Percentiles rank a stretch among this genome's conserved stretches.
Conservation (phyloP, 305 asterid species). For the Andrographis paniculata region DNA sequence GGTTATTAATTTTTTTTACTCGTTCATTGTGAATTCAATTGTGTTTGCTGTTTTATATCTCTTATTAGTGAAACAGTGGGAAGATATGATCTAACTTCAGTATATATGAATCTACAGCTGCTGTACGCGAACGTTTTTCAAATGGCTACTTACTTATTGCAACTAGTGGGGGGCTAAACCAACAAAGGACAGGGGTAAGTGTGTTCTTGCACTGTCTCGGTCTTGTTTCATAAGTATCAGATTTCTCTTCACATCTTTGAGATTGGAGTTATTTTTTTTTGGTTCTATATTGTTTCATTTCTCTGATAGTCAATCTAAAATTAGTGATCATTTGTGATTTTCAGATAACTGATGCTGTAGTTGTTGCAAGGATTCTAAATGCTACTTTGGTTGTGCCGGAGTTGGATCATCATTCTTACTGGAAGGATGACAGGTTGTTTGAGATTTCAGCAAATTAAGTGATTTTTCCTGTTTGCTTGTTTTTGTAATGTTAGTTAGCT, state of each 20-base stretch:
- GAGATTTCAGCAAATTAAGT: slow-evolving; percentile 17
- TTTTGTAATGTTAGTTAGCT: too few species aligned
- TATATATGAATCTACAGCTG: slow-evolving; percentile 46
- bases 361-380: slow-evolving; percentile 91
- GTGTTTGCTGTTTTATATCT: slow-evolving; percentile 7
- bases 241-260: background rate
- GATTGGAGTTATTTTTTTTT: background rate
- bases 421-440: slow-evolving; percentile 96
- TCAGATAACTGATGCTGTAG: slow-evolving; percentile 99
- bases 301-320: slow-evolving; percentile 19
- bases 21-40: slow-evolving; percentile 19
- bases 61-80: slow-evolving; percentile 17
- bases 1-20: too few species aligned
- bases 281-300: slow-evolving; percentile 12
- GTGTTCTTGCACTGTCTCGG: slow-evolving; percentile 20
- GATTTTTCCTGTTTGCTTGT: too few species aligned
- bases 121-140: slow-evolving; percentile 67
- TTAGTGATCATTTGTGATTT: slow-evolving; percentile 21
- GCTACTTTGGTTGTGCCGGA: slow-evolving; percentile 97
- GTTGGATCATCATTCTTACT: slow-evolving; percentile 93
- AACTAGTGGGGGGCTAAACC: slow-evolving; percentile 98
- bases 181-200: slow-evolving; percentile 97
- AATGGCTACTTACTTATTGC: slow-evolving; percentile 98
- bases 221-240: background rate
- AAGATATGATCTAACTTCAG: slow-evolving; percentile 22